Conservation (phyloP, 2,329 filamentous ascomycete species). For the Alternaria sp. region DNA sequence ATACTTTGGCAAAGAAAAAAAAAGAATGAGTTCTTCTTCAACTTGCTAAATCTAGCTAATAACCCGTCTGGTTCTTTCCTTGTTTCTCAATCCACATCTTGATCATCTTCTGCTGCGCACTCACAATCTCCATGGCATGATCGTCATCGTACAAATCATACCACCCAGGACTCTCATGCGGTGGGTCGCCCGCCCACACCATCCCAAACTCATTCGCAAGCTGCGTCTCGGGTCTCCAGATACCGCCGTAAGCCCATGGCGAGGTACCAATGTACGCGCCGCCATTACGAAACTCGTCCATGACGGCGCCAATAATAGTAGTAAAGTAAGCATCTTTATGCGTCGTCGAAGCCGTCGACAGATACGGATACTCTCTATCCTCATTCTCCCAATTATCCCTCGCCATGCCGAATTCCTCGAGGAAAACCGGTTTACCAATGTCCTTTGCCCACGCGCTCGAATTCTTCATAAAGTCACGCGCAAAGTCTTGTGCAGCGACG, state of each 20-base stretch:
- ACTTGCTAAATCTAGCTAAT: background rate
- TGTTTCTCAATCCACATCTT: slow-evolving; percentile 38
- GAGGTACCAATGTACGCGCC: slow-evolving; percentile 50
- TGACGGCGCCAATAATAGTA: slow-evolving; percentile 48
- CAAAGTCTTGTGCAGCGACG: slow-evolving; percentile 47
- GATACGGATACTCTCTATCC: slow-evolving; percentile 48
- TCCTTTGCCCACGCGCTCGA: slow-evolving; percentile 47
- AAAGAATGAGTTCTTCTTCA: background rate
- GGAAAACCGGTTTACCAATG: slow-evolving; percentile 50
- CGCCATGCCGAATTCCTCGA: slow-evolving; percentile 54
- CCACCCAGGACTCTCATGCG: slow-evolving; percentile 52
- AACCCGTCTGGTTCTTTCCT: slow-evolving; percentile 4
- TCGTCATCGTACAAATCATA: slow-evolving; percentile 53
- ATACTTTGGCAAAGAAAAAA: background rate
- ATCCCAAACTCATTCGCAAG: slow-evolving; percentile 50
- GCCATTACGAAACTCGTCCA: slow-evolving; percentile 45
- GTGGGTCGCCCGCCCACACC: slow-evolving; percentile 53
- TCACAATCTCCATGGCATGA: slow-evolving; percentile 49
- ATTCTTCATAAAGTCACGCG: slow-evolving; percentile 44
- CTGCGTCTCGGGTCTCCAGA: slow-evolving; percentile 52
- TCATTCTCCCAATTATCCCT: slow-evolving; percentile 52
- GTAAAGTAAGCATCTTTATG: slow-evolving; percentile 52
- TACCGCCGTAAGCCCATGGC: slow-evolving; percentile 53
- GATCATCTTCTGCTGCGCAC: slow-evolving; percentile 44
- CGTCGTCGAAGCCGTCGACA: slow-evolving; percentile 45